A percentile compares a stretch with the other conserved stretches of the same genome.
These are phyloP conservation scores for Peronospora destructor DNA, from an alignment of 352 stramenopile genomes.

Conservation along the genomic window DNA sequence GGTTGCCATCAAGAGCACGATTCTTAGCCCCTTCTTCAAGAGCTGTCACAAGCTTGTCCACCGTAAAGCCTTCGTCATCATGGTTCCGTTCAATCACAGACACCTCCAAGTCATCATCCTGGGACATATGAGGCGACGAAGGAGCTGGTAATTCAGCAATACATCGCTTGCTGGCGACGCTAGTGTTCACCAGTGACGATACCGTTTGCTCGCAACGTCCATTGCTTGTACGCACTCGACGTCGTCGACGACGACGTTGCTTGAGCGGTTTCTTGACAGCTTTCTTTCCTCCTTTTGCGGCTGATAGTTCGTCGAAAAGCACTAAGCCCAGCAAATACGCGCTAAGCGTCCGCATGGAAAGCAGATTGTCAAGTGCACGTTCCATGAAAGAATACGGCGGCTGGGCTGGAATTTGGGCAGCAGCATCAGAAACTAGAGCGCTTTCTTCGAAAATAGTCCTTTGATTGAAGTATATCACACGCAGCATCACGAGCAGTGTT, in stretches of 20 bases:
- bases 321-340: slow-evolving; percentile 47
- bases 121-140: slow-evolving; percentile 24
- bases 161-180: slow-evolving; percentile 9
- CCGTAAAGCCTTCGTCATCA: slow-evolving; percentile 25
- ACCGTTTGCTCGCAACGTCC: slow-evolving; percentile 12
- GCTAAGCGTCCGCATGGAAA: slow-evolving; percentile 44
- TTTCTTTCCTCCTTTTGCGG: slow-evolving; percentile 19
- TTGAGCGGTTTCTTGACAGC: slow-evolving; percentile 5
- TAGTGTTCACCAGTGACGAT: slow-evolving; percentile 22
- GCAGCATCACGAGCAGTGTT: slow-evolving; percentile 29
- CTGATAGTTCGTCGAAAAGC: slow-evolving; percentile 43
- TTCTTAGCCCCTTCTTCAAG: slow-evolving; percentile 28
- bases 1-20: slow-evolving; percentile 28
- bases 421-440: slow-evolving; percentile 1
- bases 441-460: slow-evolving; percentile 23
- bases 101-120: slow-evolving; percentile 57
- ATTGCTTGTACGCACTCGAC: slow-evolving; percentile 12
- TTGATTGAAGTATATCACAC: slow-evolving; percentile 33
- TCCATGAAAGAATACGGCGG: slow-evolving; percentile 28
- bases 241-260: slow-evolving; percentile 15
- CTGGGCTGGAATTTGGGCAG: slow-evolving; percentile 1
- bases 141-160: slow-evolving; percentile 16
- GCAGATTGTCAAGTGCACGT: slow-evolving; percentile 35
- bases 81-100: slow-evolving; percentile 37
- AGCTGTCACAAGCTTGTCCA: slow-evolving; percentile 47